phyloP scores from a whole-genome alignment of 2,329 filamentous ascomycete species.

The Aspergillus sojae region DNA sequence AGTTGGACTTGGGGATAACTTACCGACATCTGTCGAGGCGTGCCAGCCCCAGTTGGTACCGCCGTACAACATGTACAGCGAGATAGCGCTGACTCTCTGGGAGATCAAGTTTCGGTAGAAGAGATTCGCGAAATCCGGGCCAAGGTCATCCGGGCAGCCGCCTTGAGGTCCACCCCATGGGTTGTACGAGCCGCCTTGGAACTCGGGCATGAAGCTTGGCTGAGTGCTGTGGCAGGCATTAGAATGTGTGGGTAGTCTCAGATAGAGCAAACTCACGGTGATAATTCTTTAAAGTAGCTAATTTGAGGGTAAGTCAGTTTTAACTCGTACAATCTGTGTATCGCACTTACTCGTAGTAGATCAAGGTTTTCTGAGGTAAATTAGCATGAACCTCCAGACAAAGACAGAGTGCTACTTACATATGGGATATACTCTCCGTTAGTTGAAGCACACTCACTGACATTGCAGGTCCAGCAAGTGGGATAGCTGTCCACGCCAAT shows the following conservation, averaged over 20 bases:
- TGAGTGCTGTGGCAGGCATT: background rate
- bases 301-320: background rate
- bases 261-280: background rate
- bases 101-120: conserved; percentile 66
- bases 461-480: conserved; percentile 67
- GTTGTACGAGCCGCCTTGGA: conserved; percentile 63
- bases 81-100: conserved; percentile 62
- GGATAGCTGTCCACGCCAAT: conserved; percentile 34
- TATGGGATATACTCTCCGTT: conserved; percentile 63
- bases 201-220: conserved; percentile 61
- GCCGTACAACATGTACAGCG: conserved; percentile 67
- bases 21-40: conserved; percentile 51
- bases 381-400: background rate
- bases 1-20: background rate
- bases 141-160: conserved; percentile 57
- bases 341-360: background rate
- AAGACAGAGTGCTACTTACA: conserved; percentile 1
- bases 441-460: conserved; percentile 61
- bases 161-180: conserved; percentile 64
- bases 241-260: background rate
- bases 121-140: conserved; percentile 63
- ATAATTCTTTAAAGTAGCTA: background rate
- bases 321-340: background rate
- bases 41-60: conserved; percentile 67
- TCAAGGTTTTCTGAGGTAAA: background rate